Evolutionary conservation across 345 rosid genomes (phyloP), one percentile per base, ranked within the genome.

Genomic region (Bruguiera sexangula): DNA sequence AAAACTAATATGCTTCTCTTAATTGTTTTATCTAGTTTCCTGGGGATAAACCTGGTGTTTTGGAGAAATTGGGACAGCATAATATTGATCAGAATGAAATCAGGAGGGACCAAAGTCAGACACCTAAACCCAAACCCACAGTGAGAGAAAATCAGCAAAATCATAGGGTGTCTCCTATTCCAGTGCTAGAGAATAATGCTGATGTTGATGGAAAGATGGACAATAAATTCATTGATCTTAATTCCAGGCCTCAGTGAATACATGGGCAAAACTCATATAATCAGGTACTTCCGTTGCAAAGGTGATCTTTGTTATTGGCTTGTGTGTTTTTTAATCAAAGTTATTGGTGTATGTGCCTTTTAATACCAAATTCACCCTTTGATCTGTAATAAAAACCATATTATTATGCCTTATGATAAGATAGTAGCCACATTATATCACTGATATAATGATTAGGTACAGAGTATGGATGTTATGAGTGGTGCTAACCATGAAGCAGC

Each of bases 221-320:
- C 46, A 88, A 82, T 30, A 83, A 83, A 39, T 81, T 84, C 80
- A 82, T 90, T 56, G 96, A 90, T 83, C 84, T 88, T 16, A 90
- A 88, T 66, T 61, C 92, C 56, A 85, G 85, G 70, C 94, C 96
- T 16, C 89, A 79, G 64, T 82, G 85, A 71, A 65, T 81, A 68
- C 81, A 81, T 37, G 90, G 85, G 36, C 86, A 84, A 70, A 62
- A 86, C 76, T 82, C 87, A 30, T 75, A 62, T 62, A 78, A 79
- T 67, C 86, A 85, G 78, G 93, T 90, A 82, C n/a, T 27, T 30
- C 3, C 4, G 19, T 55, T 68, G 31, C 53, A 22, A n/a, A n/a
- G 5, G 27, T 55, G 27, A 15, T 55, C 30, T 55, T 26, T n/a
- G 15, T 22, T 8, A n/a, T 8, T 26, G 27, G 29, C 10, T 55